Base-by-base conservation (phyloP, 1,139 yeast species). In the Kodamaea arcana region DNA sequence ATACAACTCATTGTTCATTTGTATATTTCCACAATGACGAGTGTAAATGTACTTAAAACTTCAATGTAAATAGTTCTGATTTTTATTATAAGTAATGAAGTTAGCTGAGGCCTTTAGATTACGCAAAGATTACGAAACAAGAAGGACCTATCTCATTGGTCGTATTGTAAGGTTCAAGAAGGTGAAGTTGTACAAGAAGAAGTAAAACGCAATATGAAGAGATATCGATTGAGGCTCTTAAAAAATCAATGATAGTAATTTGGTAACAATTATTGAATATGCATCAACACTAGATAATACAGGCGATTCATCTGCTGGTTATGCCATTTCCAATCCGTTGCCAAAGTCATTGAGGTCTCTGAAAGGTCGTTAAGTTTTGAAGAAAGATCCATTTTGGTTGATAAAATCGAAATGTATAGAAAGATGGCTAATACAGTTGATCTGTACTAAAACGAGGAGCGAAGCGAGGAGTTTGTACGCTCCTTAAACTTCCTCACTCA, bases 71-170 rank as follows among this genome's bases (percentile, higher is more conserved):
- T n/a, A n/a, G n/a, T n/a, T n/a, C n/a, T n/a, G n/a, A n/a, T n/a
- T n/a, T n/a, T n/a, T n/a, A n/a, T n/a, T n/a, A n/a, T n/a, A n/a
- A n/a, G n/a, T n/a, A 25, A 25, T 25, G 28, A 25, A 25, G 28
- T 25, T 25, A 15, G 28, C 28, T 13, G 28, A 25, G 11, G 28
- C 28, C 7, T 25, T 25, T 9, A 25, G 28, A 14, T 14, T 24
- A 24, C 26, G 28, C 6, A 25, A 25, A 17, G 28, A 25, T 15
- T 25, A 25, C 17, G 17, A 13, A 8, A 15, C 12, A 12, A 25
- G 15, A 15, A 12, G 11, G 12, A 5, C 7, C 7, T 10, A 11
- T 6, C 15, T 25, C 11, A 15, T 13, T 13, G 11, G 14, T 24
- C 15, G 28, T 13, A 25, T 25, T 25, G 28, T 25, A 25, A 25